Base-by-base conservation (phyloP, 345 rosid genomes). In the Cardamine occulta region DNA sequence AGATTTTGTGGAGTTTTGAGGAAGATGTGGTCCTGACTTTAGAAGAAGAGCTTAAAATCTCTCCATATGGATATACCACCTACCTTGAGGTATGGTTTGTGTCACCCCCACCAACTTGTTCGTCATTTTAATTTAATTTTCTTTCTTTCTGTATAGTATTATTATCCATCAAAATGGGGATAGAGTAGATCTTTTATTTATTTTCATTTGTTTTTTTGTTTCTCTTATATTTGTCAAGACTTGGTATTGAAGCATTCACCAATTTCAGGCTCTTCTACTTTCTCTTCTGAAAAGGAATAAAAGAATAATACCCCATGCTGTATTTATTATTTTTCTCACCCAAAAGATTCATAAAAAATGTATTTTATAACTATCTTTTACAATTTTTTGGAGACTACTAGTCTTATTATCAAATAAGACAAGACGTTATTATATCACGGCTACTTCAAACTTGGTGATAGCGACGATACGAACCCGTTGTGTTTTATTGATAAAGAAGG, bases 51-150 rank as follows among this genome's bases (percentile, higher is more conserved):
- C 81, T 77, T 72, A 29, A 72, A 72, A 70, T 56, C 76, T 66
- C 56, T 73, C 58, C 74, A 78, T 78, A 60, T 40, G 80, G 76
- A 71, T 70, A 70, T 78, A 66, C 31, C 77, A 78, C 74, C 81
- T 66, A 78, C 74, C 78, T 78, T 78, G 74, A 73, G 81, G 81
- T 78, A 78, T 73, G 78, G 81, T 78, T 72, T 73, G 73, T 78
- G 78, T 78, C 77, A 73, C 40, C 69, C 23, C 72, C 78, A 73
- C 74, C 81, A 78, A 78, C 78, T 66, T 73, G 74, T 78, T 54
- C 68, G 23, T 66, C 7, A 31, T 58, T 58, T 54, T 23, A 3
- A 48, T 57, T 71, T 39, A 13, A 21, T 71, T 65, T 53, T 56
- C 8, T 13, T 19, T 14, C 4, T n/a, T 32, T 63, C 11, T 51